Evolutionary conservation across 2,329 filamentous ascomycete species (phyloP).

Genomic region (Fusarium lateritium): DNA sequence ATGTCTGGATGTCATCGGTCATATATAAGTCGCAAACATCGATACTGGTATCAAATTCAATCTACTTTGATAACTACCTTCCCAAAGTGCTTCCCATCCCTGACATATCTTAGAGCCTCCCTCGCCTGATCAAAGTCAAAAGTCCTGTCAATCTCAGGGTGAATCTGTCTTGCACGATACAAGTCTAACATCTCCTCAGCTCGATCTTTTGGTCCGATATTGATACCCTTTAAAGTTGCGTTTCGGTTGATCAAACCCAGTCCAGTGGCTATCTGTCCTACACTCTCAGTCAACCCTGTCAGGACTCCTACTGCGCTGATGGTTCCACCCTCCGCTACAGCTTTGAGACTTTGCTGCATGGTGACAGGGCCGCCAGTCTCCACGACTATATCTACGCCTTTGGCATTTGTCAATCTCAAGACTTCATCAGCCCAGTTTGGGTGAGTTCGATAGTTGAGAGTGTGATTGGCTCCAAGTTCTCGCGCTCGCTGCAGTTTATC

Average conservation of each 20-base stretch:
- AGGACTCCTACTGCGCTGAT: conserved; percentile 1
- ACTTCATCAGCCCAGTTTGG: not conserved
- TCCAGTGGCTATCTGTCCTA: not conserved
- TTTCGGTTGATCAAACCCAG: not conserved
- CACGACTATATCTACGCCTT: conserved; percentile 1
- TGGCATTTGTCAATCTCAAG: not conserved
- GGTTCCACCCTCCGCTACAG: not conserved
- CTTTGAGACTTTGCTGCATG: conserved; percentile 1
- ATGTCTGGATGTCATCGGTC: too few relatives aligned
- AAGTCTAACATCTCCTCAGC: not conserved
- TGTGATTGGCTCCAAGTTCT: not conserved
- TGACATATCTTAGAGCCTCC: not conserved
- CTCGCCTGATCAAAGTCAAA: not conserved
- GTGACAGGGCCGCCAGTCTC: conserved; percentile 1
- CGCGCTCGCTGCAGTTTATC: not conserved
- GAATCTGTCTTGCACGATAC: not conserved
- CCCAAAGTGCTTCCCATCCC: not conserved
- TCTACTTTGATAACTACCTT: not conserved
- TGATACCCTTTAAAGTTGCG: conserved; percentile 1
- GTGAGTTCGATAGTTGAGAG: not conserved
- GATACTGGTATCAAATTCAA: not conserved
- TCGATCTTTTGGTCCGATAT: conserved; percentile 1
- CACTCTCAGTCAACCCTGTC: not conserved
- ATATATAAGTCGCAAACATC: too few relatives aligned
- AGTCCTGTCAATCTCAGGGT: conserved; percentile 2